phyloP scores from a whole-genome alignment of 495 filamentous ascomycete genomes.

The Aspergillus saccharolyticus region DNA sequence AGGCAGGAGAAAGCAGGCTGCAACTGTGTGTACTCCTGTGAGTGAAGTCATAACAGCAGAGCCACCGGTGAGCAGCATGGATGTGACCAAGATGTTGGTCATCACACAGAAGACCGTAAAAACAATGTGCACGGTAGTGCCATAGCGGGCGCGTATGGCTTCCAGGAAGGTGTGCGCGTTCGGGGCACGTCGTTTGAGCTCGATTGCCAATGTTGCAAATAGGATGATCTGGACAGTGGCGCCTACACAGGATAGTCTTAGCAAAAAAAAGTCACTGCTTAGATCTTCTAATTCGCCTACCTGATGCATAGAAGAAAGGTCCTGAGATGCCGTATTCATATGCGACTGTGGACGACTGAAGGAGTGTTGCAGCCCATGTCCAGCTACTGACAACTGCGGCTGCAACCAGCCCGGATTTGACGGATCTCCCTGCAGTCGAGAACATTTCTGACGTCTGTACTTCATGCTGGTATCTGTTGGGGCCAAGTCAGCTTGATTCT shows the following conservation, averaged over 20 bases:
- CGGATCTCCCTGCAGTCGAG: constrained; percentile 86
- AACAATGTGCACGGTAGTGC: constrained; percentile 62
- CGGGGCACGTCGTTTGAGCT: constrained; percentile 80
- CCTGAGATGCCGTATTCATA: constrained; percentile 91
- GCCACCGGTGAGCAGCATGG: constrained; percentile 90
- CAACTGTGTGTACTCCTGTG: constrained; percentile 80
- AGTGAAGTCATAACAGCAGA: constrained; percentile 79
- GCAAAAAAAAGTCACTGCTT: neutral
- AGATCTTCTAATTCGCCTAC: constrained; percentile 12
- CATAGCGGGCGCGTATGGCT: constrained; percentile 58
- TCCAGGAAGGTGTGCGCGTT: constrained; percentile 88
- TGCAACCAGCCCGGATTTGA: constrained; percentile 91
- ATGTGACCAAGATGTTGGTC: constrained; percentile 82
- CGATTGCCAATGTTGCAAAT: constrained; percentile 90
- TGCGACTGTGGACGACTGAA: constrained; percentile 82
- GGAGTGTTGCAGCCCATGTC: constrained; percentile 67
- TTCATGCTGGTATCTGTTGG: constrained; percentile 77
- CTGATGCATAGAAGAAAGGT: constrained; percentile 82
- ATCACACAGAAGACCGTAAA: constrained; percentile 78
- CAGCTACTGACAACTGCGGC: constrained; percentile 93
- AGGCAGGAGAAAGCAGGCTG: constrained; percentile 86
- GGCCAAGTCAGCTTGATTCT: neutral
- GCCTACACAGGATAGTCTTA: constrained; percentile 23
- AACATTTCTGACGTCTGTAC: constrained; percentile 97
- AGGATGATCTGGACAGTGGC: constrained; percentile 66